phyloP scores from a whole-genome alignment of 805 yeast genomes.

The Saccharomycopsis lassenensis region DNA sequence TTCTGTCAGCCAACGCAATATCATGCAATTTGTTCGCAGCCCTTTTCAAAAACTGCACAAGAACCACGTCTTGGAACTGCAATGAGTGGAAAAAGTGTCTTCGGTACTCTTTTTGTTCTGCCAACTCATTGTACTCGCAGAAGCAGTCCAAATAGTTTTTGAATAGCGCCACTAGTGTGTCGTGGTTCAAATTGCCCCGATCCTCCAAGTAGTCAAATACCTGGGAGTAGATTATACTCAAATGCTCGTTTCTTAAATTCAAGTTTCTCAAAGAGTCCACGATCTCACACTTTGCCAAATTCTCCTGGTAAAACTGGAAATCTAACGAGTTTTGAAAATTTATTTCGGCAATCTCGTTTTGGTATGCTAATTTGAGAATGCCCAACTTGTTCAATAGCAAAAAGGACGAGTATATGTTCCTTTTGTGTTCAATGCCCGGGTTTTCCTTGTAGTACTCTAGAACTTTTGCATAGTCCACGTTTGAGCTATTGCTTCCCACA shows the following conservation, averaged over 20 bases:
- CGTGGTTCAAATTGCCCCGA: not conserved
- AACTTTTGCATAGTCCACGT: conserved; percentile 2
- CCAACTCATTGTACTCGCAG: too few relatives aligned
- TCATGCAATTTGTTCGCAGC: not conserved
- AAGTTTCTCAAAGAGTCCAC: conserved; percentile 5
- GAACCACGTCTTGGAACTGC: too few relatives aligned
- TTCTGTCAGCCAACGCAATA: conserved; percentile 7
- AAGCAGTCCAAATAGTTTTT: too few relatives aligned
- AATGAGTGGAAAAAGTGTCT: too few relatives aligned
- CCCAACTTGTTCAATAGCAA: conserved; percentile 13
- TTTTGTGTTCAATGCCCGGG: not conserved
- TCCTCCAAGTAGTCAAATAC: conserved; percentile 5
- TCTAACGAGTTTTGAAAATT: conserved; percentile 9
- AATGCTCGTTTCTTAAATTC: conserved; percentile 5
- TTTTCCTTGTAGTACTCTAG: not conserved
- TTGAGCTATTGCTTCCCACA: not conserved
- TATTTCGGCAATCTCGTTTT: conserved; percentile 4
- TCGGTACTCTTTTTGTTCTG: too few relatives aligned
- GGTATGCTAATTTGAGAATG: conserved; percentile 7
- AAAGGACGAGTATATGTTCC: conserved; percentile 8
- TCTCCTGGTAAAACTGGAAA: conserved; percentile 5
- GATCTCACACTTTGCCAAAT: conserved; percentile 5
- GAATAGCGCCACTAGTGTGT: not conserved
- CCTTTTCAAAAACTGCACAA: too few relatives aligned
- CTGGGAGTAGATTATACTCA: conserved; percentile 11